Percentiles rank a stretch among this genome's conserved stretches.
These are phyloP conservation scores for Fusarium paranaense DNA, from an alignment of 2,329 filamentous ascomycete species.

Conservation along the genomic window DNA sequence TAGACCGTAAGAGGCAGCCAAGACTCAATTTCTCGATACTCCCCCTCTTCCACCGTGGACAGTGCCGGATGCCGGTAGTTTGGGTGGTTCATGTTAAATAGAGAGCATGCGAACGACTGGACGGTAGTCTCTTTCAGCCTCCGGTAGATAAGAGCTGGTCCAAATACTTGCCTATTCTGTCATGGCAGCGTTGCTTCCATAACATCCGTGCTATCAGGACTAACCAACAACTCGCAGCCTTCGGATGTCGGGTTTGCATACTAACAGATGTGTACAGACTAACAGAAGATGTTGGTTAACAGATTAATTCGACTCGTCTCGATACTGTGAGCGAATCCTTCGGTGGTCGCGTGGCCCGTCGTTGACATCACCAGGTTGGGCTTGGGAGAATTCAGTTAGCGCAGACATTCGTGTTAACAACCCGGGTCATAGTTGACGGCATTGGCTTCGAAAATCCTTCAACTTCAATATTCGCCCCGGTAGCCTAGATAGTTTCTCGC, in stretches of 20 bases:
- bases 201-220: not conserved
- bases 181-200: not conserved
- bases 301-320: not conserved
- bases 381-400: not conserved
- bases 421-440: not conserved
- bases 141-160: not conserved
- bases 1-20: constrained; percentile 48
- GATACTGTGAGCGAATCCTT: not conserved
- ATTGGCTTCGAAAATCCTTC: not conserved
- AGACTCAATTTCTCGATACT: constrained; percentile 38
- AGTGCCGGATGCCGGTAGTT: constrained; percentile 24
- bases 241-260: not conserved
- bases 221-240: not conserved
- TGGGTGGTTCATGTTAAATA: constrained; percentile 1
- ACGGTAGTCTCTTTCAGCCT: not conserved
- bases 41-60: constrained; percentile 15
- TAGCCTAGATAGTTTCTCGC: not conserved
- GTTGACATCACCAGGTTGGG: not conserved
- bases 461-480: not conserved
- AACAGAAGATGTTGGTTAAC: not conserved
- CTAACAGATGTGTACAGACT: not conserved
- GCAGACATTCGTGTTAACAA: not conserved
- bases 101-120: not conserved
- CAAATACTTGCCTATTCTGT: constrained; percentile 5
- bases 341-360: not conserved